A percentile compares a stretch with the other conserved stretches of the same genome.
Evolutionary conservation across 192 early-diverging fungal species (phyloP).

Genomic region (Gamsiella multidivaricata): DNA sequence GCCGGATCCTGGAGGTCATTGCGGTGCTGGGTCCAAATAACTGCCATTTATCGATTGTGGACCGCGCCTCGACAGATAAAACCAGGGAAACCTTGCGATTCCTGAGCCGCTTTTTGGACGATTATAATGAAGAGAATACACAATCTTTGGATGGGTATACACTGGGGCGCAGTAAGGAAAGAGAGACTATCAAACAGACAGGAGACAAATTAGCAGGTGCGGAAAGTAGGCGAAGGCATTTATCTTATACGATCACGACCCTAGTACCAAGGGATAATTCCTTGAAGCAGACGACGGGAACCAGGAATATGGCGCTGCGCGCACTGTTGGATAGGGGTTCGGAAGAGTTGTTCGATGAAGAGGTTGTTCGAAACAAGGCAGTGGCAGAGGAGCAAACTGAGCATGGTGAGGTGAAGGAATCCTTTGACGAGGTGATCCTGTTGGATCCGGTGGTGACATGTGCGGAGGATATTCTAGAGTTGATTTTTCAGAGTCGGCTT

Average conservation of each 20-base stretch:
- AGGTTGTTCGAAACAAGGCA: background rate
- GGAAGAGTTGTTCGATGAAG: too few relatives aligned
- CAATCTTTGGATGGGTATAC: background rate
- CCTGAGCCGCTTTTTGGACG: slow-evolving; percentile 16
- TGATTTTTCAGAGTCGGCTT: slow-evolving; percentile 55
- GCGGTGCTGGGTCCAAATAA: slow-evolving; percentile 28
- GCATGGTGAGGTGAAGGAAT: background rate
- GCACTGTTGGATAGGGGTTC: slow-evolving; percentile 1
- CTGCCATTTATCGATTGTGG: slow-evolving; percentile 34
- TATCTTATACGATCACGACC: slow-evolving; percentile 31
- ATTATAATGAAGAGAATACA: slow-evolving; percentile 7
- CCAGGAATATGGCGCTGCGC: slow-evolving; percentile 16
- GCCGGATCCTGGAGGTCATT: slow-evolving; percentile 20
- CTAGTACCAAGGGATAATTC: slow-evolving; percentile 10
- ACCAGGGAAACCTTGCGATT: background rate
- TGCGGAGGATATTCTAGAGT: slow-evolving; percentile 58
- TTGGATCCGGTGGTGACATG: slow-evolving; percentile 62
- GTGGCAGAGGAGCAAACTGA: background rate
- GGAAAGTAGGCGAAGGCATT: background rate
- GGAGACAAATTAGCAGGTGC: background rate
- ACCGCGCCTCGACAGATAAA: slow-evolving; percentile 20
- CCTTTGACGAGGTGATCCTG: slow-evolving; percentile 53
- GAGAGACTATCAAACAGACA: background rate
- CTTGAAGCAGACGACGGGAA: background rate
- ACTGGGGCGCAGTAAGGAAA: background rate